Conservation (phyloP, 805 yeast species). For the Candida manassasensis region DNA sequence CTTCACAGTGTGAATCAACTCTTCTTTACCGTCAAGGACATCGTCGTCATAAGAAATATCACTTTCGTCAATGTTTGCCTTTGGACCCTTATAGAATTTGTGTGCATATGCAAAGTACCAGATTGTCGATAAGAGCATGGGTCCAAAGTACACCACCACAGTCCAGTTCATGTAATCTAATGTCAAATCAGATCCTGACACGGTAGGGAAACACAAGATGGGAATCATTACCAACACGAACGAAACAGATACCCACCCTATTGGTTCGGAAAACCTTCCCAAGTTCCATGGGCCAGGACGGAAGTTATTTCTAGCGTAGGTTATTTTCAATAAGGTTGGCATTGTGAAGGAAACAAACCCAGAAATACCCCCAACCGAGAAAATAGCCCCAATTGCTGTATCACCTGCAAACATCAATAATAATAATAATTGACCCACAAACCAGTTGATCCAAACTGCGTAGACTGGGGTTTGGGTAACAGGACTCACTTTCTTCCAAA, state of each 20-base stretch:
- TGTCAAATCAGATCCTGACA: slow-evolving; percentile 31
- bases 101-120: slow-evolving; percentile 53
- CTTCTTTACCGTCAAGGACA: slow-evolving; percentile 6
- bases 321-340: slow-evolving; percentile 56
- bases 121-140: slow-evolving; percentile 45
- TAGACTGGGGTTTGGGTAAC: slow-evolving; percentile 57
- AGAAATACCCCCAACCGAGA: slow-evolving; percentile 69
- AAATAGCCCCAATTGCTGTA: slow-evolving; percentile 63
- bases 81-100: slow-evolving; percentile 60
- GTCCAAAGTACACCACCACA: slow-evolving; percentile 54
- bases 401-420: slow-evolving; percentile 61
- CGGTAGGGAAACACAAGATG: slow-evolving; percentile 52
- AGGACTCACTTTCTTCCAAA: slow-evolving; percentile 47
- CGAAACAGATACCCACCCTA: slow-evolving; percentile 45
- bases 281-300: slow-evolving; percentile 65
- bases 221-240: slow-evolving; percentile 56
- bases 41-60: slow-evolving; percentile 19
- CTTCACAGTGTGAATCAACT: not conserved
- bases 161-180: slow-evolving; percentile 60
- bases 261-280: slow-evolving; percentile 47
- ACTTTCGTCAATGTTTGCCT: slow-evolving; percentile 43
- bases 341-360: slow-evolving; percentile 63
- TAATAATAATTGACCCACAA: slow-evolving; percentile 51
- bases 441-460: slow-evolving; percentile 57
- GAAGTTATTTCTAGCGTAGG: slow-evolving; percentile 49